These are phyloP conservation scores for Mortierella sp. DNA, from an alignment of 371 early-diverging fungal genomes.

Conservation along the genomic window DNA sequence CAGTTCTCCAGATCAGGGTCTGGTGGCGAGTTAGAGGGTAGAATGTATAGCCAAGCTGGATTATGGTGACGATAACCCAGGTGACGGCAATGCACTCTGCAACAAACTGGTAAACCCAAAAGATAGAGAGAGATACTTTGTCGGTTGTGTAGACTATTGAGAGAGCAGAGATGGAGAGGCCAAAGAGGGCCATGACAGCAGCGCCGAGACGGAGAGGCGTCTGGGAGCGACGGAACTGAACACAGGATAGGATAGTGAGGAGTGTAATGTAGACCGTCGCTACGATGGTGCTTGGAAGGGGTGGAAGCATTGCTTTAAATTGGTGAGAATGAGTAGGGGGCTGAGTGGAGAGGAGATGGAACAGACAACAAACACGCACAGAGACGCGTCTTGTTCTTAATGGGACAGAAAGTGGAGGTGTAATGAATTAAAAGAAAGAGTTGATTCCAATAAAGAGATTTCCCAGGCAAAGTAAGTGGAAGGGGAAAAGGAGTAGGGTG, in stretches of 20 bases:
- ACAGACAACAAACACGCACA: conserved; percentile 9
- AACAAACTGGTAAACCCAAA: conserved; percentile 50
- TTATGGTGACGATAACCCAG: conserved; percentile 54
- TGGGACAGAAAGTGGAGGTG: not conserved
- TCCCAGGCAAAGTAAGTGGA: not conserved
- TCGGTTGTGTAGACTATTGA: conserved; percentile 40
- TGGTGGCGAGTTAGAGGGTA: conserved; percentile 54
- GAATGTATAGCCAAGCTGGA: conserved; percentile 56
- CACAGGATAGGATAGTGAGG: conserved; percentile 36
- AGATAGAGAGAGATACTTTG: conserved; percentile 30
- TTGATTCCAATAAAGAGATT: not conserved
- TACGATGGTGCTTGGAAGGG: conserved; percentile 35
- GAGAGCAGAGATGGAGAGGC: conserved; percentile 50
- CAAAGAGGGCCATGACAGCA: conserved; percentile 49
- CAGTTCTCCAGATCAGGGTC: conserved; percentile 51
- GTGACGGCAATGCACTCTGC: conserved; percentile 51
- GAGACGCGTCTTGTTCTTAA: not conserved
- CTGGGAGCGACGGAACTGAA: conserved; percentile 45
- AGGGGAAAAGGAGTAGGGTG: not conserved
- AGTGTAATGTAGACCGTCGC: conserved; percentile 30
- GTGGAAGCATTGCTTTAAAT: conserved; percentile 12
- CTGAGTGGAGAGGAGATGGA: not conserved
- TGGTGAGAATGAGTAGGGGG: too few species aligned
- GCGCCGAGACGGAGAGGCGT: conserved; percentile 51
- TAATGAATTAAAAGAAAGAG: not conserved